These are phyloP conservation scores for Podospora fimiseda DNA, from an alignment of 495 filamentous ascomycete genomes.

Conservation along the genomic window DNA sequence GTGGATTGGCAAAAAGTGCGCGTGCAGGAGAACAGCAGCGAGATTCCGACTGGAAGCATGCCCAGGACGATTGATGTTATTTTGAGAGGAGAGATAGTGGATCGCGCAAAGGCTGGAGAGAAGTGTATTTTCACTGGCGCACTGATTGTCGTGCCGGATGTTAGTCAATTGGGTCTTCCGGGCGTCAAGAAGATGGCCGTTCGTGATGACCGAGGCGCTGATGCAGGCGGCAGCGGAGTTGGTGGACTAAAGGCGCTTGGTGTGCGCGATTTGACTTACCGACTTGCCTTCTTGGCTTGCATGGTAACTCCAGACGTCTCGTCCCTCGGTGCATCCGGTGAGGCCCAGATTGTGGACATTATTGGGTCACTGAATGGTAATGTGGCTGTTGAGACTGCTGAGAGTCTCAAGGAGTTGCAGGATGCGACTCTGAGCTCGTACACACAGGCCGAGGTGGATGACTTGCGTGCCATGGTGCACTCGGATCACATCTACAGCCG, in stretches of 20 bases:
- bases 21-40: constrained; percentile 94
- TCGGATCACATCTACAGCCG: constrained; percentile 89
- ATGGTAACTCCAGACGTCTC: constrained; percentile 93
- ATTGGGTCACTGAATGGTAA: constrained; percentile 73
- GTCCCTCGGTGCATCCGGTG: constrained; percentile 53
- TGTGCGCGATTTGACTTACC: constrained; percentile 92
- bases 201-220: constrained; percentile 74
- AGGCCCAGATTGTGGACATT: constrained; percentile 54
- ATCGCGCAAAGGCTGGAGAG: constrained; percentile 93
- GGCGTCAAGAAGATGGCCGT: constrained; percentile 80
- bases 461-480: constrained; percentile 87
- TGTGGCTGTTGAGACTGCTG: constrained; percentile 51
- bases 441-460: constrained; percentile 77
- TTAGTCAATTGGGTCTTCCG: constrained; percentile 88
- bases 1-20: constrained; percentile 99
- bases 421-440: constrained; percentile 79
- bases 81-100: constrained; percentile 95
- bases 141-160: constrained; percentile 93
- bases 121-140: constrained; percentile 97
- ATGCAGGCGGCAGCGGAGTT: constrained; percentile 76
- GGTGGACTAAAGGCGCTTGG: constrained; percentile 85
- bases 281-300: constrained; percentile 92
- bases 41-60: constrained; percentile 98
- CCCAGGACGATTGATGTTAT: constrained; percentile 97
- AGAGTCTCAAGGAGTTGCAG: constrained; percentile 76